Evolutionary conservation across 139 green algal species (phyloP).

Genomic region (Chlorella vulgaris): DNA sequence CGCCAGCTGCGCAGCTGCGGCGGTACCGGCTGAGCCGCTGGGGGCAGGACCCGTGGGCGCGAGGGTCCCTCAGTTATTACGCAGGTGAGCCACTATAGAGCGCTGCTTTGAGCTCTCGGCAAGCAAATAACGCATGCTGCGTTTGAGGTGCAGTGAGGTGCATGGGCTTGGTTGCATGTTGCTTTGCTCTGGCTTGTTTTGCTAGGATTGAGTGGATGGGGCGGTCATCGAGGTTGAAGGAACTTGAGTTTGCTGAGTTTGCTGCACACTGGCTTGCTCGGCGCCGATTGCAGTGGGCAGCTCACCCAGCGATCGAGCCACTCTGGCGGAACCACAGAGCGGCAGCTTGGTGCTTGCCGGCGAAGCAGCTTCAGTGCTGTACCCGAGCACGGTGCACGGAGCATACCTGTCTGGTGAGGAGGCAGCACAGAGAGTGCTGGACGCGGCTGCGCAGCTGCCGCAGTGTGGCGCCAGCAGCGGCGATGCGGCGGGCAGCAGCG

Average conservation of each 20-base stretch:
- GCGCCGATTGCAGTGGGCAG: neutral
- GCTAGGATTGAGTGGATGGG: too few relatives aligned
- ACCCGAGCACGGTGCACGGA: slow-evolving; percentile 31
- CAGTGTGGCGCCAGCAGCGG: slow-evolving; percentile 7
- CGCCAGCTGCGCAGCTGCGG: neutral
- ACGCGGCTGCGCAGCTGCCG: slow-evolving; percentile 2
- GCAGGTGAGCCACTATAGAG: slow-evolving; percentile 13
- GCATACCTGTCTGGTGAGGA: slow-evolving; percentile 29
- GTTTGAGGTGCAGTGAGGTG: too few relatives aligned
- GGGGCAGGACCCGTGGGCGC: slow-evolving; percentile 21
- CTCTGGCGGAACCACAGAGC: slow-evolving; percentile 36
- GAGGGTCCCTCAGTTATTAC: slow-evolving; percentile 24
- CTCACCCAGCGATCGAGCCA: slow-evolving; percentile 32
- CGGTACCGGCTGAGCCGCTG: slow-evolving; percentile 23
- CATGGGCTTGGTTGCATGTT: too few relatives aligned
- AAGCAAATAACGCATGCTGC: too few relatives aligned
- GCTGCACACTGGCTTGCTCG: neutral
- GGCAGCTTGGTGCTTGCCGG: slow-evolving; percentile 35
- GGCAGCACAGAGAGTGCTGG: neutral
- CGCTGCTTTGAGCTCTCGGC: too few relatives aligned
- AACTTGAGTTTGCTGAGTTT: neutral
- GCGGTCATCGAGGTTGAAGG: neutral
- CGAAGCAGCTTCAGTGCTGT: neutral
- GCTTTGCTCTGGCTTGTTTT: too few relatives aligned
- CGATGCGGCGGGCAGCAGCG: neutral